Conservation (phyloP, 1,284 basidiomycete genomes). For the Calocybe gambosa region DNA sequence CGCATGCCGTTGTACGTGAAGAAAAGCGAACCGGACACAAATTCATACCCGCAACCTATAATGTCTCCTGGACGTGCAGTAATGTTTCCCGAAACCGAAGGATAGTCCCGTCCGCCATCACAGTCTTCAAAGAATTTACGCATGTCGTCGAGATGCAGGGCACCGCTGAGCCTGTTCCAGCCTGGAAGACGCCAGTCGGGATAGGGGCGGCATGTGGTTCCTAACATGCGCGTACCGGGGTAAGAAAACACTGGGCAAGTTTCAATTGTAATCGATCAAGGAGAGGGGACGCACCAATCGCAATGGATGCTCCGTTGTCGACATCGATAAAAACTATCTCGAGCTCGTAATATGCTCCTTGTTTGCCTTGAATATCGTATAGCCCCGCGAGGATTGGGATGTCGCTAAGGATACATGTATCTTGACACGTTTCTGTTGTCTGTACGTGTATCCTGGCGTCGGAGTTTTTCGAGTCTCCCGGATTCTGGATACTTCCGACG, state of each 20-base stretch:
- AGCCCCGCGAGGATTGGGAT: slow-evolving; percentile 56
- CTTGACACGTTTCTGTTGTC: slow-evolving; percentile 37
- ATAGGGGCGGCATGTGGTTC: slow-evolving; percentile 61
- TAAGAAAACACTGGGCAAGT: slow-evolving; percentile 1
- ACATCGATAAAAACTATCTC: slow-evolving; percentile 44
- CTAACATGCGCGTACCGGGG: slow-evolving; percentile 27
- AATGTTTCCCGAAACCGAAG: slow-evolving; percentile 27
- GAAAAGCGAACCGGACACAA: slow-evolving; percentile 46
- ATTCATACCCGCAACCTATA: slow-evolving; percentile 61
- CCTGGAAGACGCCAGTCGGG: slow-evolving; percentile 63
- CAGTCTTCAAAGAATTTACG: slow-evolving; percentile 68
- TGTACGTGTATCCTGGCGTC: slow-evolving; percentile 32
- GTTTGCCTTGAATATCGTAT: slow-evolving; percentile 46
- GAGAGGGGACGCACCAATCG: slow-evolving; percentile 40
- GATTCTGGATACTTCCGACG: slow-evolving; percentile 31
- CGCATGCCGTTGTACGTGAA: slow-evolving; percentile 62
- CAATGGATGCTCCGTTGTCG: slow-evolving; percentile 37
- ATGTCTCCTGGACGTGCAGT: slow-evolving; percentile 35
- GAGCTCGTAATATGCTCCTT: slow-evolving; percentile 61
- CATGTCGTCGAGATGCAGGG: slow-evolving; percentile 63
- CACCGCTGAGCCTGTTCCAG: slow-evolving; percentile 63
- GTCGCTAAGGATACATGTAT: slow-evolving; percentile 51
- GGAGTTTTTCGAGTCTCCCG: slow-evolving; percentile 29
- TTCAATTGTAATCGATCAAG: neutral
- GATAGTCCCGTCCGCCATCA: slow-evolving; percentile 56